Percentiles rank a stretch among this genome's conserved stretches.
Evolutionary conservation across 192 early-diverging fungal species (phyloP).

Genomic region (Gamsiella multidivaricata): DNA sequence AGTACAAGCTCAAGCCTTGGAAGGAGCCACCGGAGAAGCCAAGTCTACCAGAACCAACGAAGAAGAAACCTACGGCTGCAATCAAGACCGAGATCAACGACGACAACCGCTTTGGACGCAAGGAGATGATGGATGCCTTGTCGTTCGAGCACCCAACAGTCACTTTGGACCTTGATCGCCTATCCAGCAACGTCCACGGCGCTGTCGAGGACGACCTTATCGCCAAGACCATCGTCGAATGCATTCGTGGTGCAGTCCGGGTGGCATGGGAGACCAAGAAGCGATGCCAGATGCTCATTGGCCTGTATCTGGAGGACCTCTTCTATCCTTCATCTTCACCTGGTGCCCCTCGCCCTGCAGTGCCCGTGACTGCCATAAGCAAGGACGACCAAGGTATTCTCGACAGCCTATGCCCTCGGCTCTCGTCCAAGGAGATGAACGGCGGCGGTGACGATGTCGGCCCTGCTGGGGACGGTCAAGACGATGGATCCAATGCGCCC

Average conservation of each 20-base stretch:
- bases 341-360: neutral
- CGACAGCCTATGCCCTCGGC: no score
- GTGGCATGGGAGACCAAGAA: constrained; percentile 3
- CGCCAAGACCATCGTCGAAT: constrained; percentile 1
- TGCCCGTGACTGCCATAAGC: no score
- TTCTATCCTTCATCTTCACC: constrained; percentile 4
- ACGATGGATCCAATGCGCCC: no score
- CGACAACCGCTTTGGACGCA: constrained; percentile 8
- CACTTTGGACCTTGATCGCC: constrained; percentile 10
- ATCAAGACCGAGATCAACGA: constrained; percentile 16
- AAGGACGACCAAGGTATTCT: no score
- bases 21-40: constrained; percentile 16
- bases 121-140: constrained; percentile 5
- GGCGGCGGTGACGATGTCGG: no score
- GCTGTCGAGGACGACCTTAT: neutral
- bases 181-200: neutral
- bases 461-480: no score
- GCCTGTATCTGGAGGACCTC: constrained; percentile 8
- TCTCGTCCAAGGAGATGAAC: no score
- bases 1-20: constrained; percentile 18
- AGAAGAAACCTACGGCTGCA: constrained; percentile 1
- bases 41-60: neutral
- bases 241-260: constrained; percentile 10
- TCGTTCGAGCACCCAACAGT: constrained; percentile 19
- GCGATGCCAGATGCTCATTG: constrained; percentile 3